Conservation (phyloP, 495 filamentous ascomycete genomes). For the Xylaria flabelliformis region DNA sequence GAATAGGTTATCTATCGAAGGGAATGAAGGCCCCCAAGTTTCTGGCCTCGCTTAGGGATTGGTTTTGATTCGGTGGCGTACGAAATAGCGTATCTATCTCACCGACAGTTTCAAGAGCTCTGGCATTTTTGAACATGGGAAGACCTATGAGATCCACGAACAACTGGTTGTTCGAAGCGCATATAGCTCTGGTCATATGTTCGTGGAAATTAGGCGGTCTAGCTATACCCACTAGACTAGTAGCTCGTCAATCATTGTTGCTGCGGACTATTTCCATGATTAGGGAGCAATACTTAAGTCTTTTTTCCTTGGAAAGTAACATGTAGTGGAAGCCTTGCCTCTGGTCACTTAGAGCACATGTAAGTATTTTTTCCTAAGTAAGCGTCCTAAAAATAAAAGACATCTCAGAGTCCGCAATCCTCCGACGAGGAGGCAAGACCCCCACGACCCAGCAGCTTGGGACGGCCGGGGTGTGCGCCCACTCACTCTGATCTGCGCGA, state of each 20-base stretch:
- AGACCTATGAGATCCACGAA: neutral
- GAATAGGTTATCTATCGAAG: neutral
- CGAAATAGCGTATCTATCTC: conserved; percentile 3
- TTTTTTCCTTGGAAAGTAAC: neutral
- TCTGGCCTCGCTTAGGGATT: neutral
- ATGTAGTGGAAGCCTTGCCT: neutral
- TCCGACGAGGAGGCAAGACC: neutral
- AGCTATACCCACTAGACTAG: neutral
- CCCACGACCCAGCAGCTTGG: conserved; percentile 19
- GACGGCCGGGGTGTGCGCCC: conserved; percentile 1
- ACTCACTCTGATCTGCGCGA: conserved; percentile 16
- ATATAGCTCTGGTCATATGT: neutral
- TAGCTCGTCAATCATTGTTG: neutral
- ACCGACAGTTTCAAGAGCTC: neutral
- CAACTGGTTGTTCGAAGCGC: no score
- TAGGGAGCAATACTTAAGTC: no score
- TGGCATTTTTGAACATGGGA: neutral
- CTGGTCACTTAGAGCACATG: neutral
- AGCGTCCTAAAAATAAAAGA: conserved; percentile 10
- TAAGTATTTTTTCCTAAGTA: neutral
- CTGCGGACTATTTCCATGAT: neutral
- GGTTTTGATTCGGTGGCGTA: neutral
- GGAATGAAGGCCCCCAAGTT: neutral
- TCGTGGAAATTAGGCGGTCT: neutral
- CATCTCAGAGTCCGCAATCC: neutral